Evolutionary conservation across 306 rosid species (phyloP), one percentile per base, ranked within the genome.

Genomic region (Dryas alaskensis): DNA sequence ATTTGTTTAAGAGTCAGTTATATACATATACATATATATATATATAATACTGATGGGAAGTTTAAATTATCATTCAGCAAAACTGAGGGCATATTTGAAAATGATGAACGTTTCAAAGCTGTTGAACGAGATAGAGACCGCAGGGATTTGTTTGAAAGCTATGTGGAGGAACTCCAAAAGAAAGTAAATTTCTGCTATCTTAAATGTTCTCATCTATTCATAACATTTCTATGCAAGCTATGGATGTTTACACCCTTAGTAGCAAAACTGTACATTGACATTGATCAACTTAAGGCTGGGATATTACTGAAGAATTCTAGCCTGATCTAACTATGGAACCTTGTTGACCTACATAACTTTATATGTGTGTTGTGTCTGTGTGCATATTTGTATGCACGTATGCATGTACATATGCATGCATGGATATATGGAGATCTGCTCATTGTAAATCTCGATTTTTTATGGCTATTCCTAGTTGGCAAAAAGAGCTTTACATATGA

Each of bases 91-190:
- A 73, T 89, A 45, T 93, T 91, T 84, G 98, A 91, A 75, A 82
- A 86, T 73, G 97, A 93, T 84, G 97, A 86, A 59, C 92, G 98
- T 14, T 93, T 87, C 81, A 89, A 82, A 81, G 96, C 96, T 55
- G 83, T 93, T 60, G 98, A 93, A 60, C 90, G 97, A 74, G 97
- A 91, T 55, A 85, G 97, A 82, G 97, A 93, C 64, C 90, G 98
- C 51, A 86, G 84, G 78, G 98, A 93, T 66, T 72, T 93, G 75
- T 87, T 86, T 81, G 98, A 91, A 10, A 86, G 59, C 88, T 84
- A 83, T 81, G 45, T 91, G 80, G 96, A 84, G 84, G 97, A 91
- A 80, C 89, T 93, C 42, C 43, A 50, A 44, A 81, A 82, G 84
- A 89, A 87, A 95, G 98, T 86, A 83, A 60, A 70, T 40, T 69